These are phyloP conservation scores for Thuidium tamariscinum DNA, from an alignment of 225 moss, liverwort and hornwort species.

Conservation along the genomic window DNA sequence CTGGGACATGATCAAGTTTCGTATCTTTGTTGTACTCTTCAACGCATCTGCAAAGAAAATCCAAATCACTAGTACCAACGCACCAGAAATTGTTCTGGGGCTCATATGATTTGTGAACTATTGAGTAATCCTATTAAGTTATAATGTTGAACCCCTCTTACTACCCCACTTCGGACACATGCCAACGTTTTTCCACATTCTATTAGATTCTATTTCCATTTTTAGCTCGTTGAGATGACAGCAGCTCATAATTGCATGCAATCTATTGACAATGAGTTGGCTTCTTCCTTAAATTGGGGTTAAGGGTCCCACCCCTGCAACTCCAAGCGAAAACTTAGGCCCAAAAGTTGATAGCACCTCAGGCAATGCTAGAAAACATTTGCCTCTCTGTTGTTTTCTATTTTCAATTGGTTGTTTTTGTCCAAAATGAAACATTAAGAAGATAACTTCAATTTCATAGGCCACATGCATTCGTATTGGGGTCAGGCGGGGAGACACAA, in stretches of 20 bases:
- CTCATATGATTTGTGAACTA: not conserved
- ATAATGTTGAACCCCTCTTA: not conserved
- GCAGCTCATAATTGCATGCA: not conserved
- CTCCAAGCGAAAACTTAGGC: not conserved
- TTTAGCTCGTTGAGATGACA: not conserved
- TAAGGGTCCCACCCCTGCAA: not conserved
- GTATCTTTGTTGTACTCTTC: conserved; percentile 70
- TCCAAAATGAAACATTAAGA: not conserved
- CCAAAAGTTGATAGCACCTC: too few species aligned
- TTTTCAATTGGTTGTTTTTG: not conserved
- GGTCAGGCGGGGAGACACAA: not conserved
- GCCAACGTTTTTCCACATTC: not conserved
- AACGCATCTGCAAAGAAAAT: conserved; percentile 53
- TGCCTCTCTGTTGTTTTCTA: not conserved
- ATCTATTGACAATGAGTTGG: not conserved
- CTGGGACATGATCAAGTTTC: conserved; percentile 85
- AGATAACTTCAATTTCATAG: not conserved
- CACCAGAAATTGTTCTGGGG: not conserved
- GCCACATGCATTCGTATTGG: not conserved
- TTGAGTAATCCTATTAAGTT: too few species aligned
- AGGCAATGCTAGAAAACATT: not conserved
- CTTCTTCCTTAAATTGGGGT: not conserved
- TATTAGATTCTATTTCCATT: not conserved
- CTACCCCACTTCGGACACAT: not conserved
- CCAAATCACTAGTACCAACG: not conserved